phyloP scores from a whole-genome alignment of 495 filamentous ascomycete genomes.

The Aspergillus avenaceus region DNA sequence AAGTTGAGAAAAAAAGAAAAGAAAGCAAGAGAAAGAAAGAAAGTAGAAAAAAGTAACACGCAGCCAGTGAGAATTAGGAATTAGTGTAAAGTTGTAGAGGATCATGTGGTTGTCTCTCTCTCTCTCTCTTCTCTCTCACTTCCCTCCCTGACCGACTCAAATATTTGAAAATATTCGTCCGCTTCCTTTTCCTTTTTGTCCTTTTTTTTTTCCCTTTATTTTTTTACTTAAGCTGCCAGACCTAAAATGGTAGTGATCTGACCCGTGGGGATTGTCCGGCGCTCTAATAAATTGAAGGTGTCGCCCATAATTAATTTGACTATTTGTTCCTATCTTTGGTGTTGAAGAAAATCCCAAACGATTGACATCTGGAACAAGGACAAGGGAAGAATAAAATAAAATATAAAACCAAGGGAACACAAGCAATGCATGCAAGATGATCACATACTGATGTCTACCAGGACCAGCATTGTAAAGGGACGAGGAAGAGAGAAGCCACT shows the following conservation, averaged over 20 bases:
- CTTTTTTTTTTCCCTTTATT: background rate
- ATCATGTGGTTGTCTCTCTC: background rate
- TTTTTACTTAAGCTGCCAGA: background rate
- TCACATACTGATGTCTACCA: background rate
- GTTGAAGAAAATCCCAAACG: background rate
- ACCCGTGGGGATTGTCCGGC: slow-evolving; percentile 4
- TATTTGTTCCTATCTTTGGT: background rate
- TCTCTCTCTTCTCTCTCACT: background rate
- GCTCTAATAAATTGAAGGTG: background rate
- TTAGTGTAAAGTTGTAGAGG: background rate
- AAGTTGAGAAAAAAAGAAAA: background rate
- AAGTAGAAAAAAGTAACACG: slow-evolving; percentile 13
- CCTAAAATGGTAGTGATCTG: slow-evolving; percentile 7
- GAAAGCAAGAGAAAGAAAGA: slow-evolving; percentile 2
- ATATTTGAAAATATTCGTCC: background rate
- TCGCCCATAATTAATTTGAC: background rate
- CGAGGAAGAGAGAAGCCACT: background rate
- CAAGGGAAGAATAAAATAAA: background rate
- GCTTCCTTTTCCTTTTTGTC: background rate
- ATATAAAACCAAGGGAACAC: background rate
- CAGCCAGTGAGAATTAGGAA: background rate
- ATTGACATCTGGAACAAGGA: no score
- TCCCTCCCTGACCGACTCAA: slow-evolving; percentile 1
- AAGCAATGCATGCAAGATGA: background rate
- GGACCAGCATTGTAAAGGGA: no score